phyloP scores from a whole-genome alignment of 306 rosid species.

The Cicer pinnatifidum region DNA sequence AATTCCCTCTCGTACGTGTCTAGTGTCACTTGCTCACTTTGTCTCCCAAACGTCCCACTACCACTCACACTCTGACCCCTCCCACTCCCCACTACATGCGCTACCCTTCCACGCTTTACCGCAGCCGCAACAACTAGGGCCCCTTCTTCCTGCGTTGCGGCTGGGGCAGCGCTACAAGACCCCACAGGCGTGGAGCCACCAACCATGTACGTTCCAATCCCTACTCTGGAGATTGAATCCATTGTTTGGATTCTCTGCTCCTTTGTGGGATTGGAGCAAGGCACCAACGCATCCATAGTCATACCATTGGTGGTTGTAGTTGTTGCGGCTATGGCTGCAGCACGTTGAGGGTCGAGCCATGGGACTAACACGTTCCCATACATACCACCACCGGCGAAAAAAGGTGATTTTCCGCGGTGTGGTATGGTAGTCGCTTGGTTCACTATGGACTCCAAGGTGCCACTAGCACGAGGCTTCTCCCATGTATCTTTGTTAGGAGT shows the following conservation, averaged over 20 bases:
- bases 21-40: slow-evolving; percentile 52
- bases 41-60: slow-evolving; percentile 61
- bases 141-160: slow-evolving; percentile 30
- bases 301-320: slow-evolving; percentile 35
- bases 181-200: slow-evolving; percentile 58
- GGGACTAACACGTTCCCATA: slow-evolving; percentile 50
- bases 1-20: slow-evolving; percentile 61
- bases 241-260: slow-evolving; percentile 36
- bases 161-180: slow-evolving; percentile 49
- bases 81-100: slow-evolving; percentile 52
- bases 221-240: slow-evolving; percentile 30
- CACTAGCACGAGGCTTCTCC: slow-evolving; percentile 82
- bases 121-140: neutral
- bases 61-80: slow-evolving; percentile 60
- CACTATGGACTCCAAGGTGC: slow-evolving; percentile 88
- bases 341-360: slow-evolving; percentile 52
- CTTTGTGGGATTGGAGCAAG: slow-evolving; percentile 55
- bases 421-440: slow-evolving; percentile 69
- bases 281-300: slow-evolving; percentile 79
- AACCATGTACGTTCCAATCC: slow-evolving; percentile 37
- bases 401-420: slow-evolving; percentile 35
- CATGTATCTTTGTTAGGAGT: slow-evolving; percentile 56
- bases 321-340: neutral
- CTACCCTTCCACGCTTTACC: slow-evolving; percentile 37
- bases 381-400: neutral